Percentiles rank a stretch among this genome's conserved stretches.
phyloP scores from a whole-genome alignment of 495 filamentous ascomycete genomes.

The Penicillium subrubescens region DNA sequence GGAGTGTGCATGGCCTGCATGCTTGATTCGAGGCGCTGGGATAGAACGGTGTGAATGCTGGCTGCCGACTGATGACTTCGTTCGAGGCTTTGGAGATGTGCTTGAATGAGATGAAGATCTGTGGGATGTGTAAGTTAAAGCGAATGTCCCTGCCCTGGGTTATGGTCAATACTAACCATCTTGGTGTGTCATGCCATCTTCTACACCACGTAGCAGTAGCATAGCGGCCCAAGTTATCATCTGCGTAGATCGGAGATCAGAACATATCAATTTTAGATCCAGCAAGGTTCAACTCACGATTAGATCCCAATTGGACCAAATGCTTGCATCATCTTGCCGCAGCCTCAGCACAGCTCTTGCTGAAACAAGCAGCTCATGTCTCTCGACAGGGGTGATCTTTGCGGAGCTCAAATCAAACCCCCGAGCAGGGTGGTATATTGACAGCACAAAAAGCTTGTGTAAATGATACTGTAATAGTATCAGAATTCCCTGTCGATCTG shows the following conservation, averaged over 20 bases:
- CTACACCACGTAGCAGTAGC: conserved; percentile 41
- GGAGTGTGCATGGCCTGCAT: conserved; percentile 46
- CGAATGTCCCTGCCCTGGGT: background rate
- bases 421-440: conserved; percentile 48
- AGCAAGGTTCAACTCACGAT: conserved; percentile 22
- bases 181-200: conserved; percentile 42
- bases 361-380: conserved; percentile 42
- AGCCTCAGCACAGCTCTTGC: conserved; percentile 39
- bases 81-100: conserved; percentile 37
- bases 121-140: background rate
- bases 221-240: conserved; percentile 48
- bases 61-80: conserved; percentile 30
- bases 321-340: conserved; percentile 41
- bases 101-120: conserved; percentile 41
- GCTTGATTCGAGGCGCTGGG: conserved; percentile 34
- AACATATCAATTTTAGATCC: background rate
- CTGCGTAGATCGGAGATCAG: conserved; percentile 12
- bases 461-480: conserved; percentile 45
- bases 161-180: conserved; percentile 30
- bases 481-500: conserved; percentile 39
- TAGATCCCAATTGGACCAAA: conserved; percentile 49
- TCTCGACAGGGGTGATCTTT: conserved; percentile 36
- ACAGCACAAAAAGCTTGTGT: conserved; percentile 46
- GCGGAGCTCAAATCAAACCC: conserved; percentile 44
- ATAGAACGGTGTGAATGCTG: conserved; percentile 38